Evolutionary conservation across 2,329 filamentous ascomycete genomes (phyloP).

Genomic region (Alternaria metachromatica): DNA sequence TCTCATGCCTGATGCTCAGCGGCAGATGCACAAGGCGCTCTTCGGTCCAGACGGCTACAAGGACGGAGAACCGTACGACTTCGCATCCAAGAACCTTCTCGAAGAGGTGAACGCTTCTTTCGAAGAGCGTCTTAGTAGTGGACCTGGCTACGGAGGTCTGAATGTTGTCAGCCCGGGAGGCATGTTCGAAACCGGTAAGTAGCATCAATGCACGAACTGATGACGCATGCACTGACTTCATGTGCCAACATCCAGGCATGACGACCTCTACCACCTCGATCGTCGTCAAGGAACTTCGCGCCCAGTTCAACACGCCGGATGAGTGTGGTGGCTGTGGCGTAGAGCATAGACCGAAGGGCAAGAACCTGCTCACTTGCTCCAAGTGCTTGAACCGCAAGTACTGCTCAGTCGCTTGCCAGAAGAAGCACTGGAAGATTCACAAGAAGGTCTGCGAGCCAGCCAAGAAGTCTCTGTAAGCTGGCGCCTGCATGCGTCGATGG

Average conservation of each 20-base stretch:
- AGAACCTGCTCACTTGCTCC: slow-evolving; percentile 27
- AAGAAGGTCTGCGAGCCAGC: slow-evolving; percentile 33
- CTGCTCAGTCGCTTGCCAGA: slow-evolving; percentile 39
- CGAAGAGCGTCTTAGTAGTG: too few species aligned
- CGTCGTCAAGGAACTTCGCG: slow-evolving; percentile 28
- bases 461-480: neutral
- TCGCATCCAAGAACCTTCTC: slow-evolving; percentile 21
- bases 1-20: slow-evolving; percentile 18
- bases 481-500: too few species aligned
- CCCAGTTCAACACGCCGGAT: slow-evolving; percentile 17
- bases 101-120: slow-evolving; percentile 15
- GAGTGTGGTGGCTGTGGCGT: slow-evolving; percentile 22
- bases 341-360: too few species aligned
- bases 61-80: slow-evolving; percentile 27
- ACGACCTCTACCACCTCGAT: slow-evolving; percentile 9
- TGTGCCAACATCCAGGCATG: too few species aligned
- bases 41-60: slow-evolving; percentile 22
- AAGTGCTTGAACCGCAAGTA: slow-evolving; percentile 38
- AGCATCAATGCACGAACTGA: too few species aligned
- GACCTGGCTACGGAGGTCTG: slow-evolving; percentile 9
- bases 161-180: too few species aligned
- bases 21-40: slow-evolving; percentile 29
- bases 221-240: too few species aligned
- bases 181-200: too few species aligned
- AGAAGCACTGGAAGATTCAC: slow-evolving; percentile 42